These are phyloP conservation scores for Phytophthora quininea DNA, from an alignment of 352 stramenopile genomes.

Conservation along the genomic window DNA sequence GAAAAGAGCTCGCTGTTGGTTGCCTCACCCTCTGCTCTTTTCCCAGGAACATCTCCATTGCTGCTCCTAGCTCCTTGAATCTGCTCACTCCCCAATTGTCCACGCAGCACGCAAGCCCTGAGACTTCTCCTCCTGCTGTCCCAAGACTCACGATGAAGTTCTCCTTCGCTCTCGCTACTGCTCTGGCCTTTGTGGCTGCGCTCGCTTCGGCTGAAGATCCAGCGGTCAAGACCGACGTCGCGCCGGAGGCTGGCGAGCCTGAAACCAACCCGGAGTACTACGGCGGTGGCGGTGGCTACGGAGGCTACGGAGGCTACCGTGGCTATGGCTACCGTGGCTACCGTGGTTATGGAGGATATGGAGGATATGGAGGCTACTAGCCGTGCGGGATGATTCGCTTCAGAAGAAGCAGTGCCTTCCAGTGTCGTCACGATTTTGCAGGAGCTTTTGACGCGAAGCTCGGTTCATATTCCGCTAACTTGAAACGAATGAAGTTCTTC, in stretches of 20 bases:
- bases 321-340: conserved; percentile 1
- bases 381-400: no score
- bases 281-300: background rate
- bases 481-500: background rate
- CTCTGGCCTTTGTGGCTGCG: conserved; percentile 12
- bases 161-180: conserved; percentile 15
- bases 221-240: background rate
- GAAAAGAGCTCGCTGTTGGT: background rate
- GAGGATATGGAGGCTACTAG: background rate
- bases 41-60: background rate
- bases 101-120: conserved; percentile 7
- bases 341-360: background rate
- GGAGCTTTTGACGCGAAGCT: no score
- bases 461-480: background rate
- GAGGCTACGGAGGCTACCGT: conserved; percentile 1
- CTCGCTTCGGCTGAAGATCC: conserved; percentile 11
- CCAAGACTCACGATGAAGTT: conserved; percentile 21
- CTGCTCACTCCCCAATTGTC: conserved; percentile 16
- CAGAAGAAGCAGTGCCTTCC: no score
- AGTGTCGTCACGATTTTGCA: no score
- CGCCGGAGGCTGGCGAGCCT: conserved; percentile 1
- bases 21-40: background rate
- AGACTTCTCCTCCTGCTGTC: no score
- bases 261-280: background rate
- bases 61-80: background rate